phyloP scores from a whole-genome alignment of 163 green algal species.

The Scenedesmus sp. region DNA sequence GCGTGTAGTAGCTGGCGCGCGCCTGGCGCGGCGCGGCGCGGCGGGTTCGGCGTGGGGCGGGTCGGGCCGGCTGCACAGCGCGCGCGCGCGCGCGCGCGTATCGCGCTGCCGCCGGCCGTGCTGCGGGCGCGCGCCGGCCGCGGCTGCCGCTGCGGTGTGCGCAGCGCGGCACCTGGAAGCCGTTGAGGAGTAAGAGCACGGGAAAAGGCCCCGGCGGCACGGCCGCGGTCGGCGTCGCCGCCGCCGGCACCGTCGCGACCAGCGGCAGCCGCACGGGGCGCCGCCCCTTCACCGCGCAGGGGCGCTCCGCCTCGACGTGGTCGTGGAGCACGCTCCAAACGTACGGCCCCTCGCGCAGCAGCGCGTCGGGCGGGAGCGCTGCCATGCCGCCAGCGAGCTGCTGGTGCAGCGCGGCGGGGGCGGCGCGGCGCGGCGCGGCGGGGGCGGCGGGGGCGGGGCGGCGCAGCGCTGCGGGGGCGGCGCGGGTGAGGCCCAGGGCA shows the following conservation, averaged over 20 bases:
- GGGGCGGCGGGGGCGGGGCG: too few relatives aligned
- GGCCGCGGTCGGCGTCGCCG: neutral
- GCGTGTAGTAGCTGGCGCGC: conserved; percentile 34
- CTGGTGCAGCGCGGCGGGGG: too few relatives aligned
- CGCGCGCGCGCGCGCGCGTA: neutral
- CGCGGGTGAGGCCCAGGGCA: too few relatives aligned
- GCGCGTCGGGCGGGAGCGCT: too few relatives aligned
- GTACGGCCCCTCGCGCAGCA: conserved; percentile 39
- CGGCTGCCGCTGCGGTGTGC: neutral
- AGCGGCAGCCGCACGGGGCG: conserved; percentile 32
- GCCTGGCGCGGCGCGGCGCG: too few relatives aligned
- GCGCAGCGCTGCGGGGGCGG: too few relatives aligned
- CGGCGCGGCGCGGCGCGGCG: too few relatives aligned
- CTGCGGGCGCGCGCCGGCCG: neutral
- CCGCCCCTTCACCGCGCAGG: neutral
- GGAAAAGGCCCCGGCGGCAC: conserved; percentile 18
- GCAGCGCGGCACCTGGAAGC: conserved; percentile 32
- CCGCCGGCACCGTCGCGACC: conserved; percentile 15
- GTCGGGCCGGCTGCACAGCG: too few relatives aligned
- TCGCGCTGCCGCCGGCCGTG: neutral
- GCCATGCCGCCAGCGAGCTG: too few relatives aligned
- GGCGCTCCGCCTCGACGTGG: neutral
- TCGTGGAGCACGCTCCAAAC: conserved; percentile 16
- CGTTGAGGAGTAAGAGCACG: conserved; percentile 40
- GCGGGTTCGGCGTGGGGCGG: too few relatives aligned